Base-by-base conservation (phyloP, 2,329 filamentous ascomycete genomes). In the Trichoderma gracile region DNA sequence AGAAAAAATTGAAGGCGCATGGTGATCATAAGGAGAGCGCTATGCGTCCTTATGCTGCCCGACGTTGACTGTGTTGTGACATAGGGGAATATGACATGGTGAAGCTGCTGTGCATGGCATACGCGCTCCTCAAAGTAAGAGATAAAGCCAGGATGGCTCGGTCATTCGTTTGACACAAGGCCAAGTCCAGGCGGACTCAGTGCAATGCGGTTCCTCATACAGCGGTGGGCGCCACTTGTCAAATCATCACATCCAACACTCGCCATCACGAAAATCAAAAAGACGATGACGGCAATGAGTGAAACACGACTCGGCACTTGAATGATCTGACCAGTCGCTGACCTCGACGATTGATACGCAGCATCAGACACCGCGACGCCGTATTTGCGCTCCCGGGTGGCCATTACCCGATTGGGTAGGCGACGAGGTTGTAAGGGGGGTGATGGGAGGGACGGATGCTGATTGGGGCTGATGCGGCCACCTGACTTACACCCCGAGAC, bases 401-500 rank as follows among this genome's bases (percentile, higher is more conserved):
- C 58, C 38, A 38, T 50, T 25, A 10, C 49, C 58, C 40, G 49
- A 62, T 62, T 62, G 43, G n/a, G 47, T 21, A 40, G 46, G 33
- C 33, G 33, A 19, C 25, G 15, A n/a, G n/a, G 47, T 33, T 56
- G 60, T 4, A 64, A 49, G 62, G 42, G 30, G 19, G 25, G 5
- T 40, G 25, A 3, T 40, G 21, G n/a, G 50, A n/a, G 25, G 27
- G 5, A 40, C 8, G n/a, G 50, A 17, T 23, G 40, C 54, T 64
- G n/a, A 64, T 59, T 59, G 64, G 60, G 25, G 14, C 40, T 17
- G 12, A 47, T 33, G 21, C 9, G 53, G 59, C 64, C 64, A 63
- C 64, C 54, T 65, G 64, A 65, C 64, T 60, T 63, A 45, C 33
- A 54, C 58, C 42, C 42, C 59, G 30, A 59, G 58, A 65, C 64